Evolutionary conservation across 192 early-diverging fungal genomes (phyloP).

Genomic region (Jimgerdemannia lactiflua): DNA sequence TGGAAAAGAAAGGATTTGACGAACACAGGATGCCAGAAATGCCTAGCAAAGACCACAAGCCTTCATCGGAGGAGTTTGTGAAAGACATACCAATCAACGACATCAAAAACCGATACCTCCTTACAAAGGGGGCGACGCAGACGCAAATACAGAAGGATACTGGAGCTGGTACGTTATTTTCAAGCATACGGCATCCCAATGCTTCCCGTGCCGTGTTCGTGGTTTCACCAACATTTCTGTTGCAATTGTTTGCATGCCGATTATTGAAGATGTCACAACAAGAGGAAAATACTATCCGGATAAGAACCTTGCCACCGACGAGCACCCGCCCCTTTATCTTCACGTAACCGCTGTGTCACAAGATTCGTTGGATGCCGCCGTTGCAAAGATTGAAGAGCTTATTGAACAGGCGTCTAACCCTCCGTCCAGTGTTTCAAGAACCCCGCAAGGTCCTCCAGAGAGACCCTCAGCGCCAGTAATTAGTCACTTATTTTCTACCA

Average conservation of each 20-base stretch:
- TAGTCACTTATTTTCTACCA: neutral
- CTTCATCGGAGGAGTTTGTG: constrained; percentile 39
- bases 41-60: constrained; percentile 29
- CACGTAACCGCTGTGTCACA: constrained; percentile 68
- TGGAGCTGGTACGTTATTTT: constrained; percentile 54
- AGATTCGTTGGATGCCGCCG: constrained; percentile 67
- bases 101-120: constrained; percentile 71
- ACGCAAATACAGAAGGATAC: constrained; percentile 72
- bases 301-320: constrained; percentile 64
- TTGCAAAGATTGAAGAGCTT: constrained; percentile 71
- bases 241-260: constrained; percentile 15
- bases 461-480: neutral
- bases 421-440: constrained; percentile 7
- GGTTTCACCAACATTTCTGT: neutral
- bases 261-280: constrained; percentile 63
- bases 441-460: constrained; percentile 5
- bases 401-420: constrained; percentile 47
- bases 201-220: no score
- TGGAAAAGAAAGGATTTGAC: constrained; percentile 6
- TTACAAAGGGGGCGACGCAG: constrained; percentile 79
- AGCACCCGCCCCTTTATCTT: constrained; percentile 77
- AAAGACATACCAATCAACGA: constrained; percentile 80
- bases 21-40: neutral
- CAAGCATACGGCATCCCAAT: no score
- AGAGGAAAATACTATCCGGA: constrained; percentile 82